Base-by-base conservation (phyloP, 257 asterid species). In the Penstemon davidsonii region DNA sequence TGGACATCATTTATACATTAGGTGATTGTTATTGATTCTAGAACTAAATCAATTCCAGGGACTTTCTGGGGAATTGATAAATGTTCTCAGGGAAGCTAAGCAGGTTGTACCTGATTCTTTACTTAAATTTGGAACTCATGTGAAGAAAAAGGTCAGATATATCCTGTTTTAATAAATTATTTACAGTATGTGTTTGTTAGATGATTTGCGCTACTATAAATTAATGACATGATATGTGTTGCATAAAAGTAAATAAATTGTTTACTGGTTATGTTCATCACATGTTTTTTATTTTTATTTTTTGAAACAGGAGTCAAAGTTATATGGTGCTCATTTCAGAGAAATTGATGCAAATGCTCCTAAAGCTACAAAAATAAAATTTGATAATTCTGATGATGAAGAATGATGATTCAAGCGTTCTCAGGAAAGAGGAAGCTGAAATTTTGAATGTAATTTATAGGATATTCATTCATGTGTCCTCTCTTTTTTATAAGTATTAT, bases 301-400 rank as follows among this genome's bases (percentile, higher is more conserved):
- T 39, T 18, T 43, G 37, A 77, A 25, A 70, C 92, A 93, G 99
- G 99, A 93, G 72, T 93, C 99, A 56, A 90, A 90, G 84, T 75
- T 93, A 62, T 93, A 93, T 7, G 99, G 99, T 60, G 96, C 96
- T 54, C 97, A 93, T 76, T 93, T 93, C 74, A 90, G 85, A 83
- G 99, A 93, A 72, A 90, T 93, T 4, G 87, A 78, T 47, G 78
- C 80, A n/a, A 86, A 87, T 77, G 99, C 97, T 75, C 96, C 97
- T 33, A 88, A 93, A 85, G 96, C 97, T 52, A 80, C 91, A 19
- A 93, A 88, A 67, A 88, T 87, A 11, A 88, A 79, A 65, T 93
- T 93, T 19, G 83, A 75, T 33, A 41, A 82, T 69, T 92, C 97
- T 52, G 98, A 93, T 38, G 87, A 88, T 1, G 92, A 92, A 66